Evolutionary conservation across 108 stramenopile species (phyloP).

Genomic region (Fistulifera solaris): DNA sequence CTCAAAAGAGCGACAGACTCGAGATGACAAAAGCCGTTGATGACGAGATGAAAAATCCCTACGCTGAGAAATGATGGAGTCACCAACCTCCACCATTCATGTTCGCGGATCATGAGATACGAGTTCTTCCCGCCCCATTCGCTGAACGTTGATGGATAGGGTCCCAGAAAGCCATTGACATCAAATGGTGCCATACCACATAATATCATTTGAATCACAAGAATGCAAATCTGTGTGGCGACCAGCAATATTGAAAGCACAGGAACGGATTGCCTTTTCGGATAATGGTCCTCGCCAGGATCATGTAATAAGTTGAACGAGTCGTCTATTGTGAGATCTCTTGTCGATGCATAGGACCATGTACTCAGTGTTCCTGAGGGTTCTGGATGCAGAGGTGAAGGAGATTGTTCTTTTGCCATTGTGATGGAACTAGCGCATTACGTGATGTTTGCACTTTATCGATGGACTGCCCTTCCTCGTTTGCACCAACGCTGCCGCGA

Average conservation of each 20-base stretch:
- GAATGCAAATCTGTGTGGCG: constrained; percentile 27
- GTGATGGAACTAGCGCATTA: too few species aligned
- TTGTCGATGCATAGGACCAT: too few species aligned
- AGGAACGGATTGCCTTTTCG: constrained; percentile 25
- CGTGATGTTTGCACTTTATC: too few species aligned
- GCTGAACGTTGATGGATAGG: constrained; percentile 58
- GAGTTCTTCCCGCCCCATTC: constrained; percentile 69
- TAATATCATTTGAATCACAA: constrained; percentile 53
- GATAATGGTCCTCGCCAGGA: constrained; percentile 11
- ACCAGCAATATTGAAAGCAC: constrained; percentile 15
- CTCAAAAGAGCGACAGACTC: constrained; percentile 47
- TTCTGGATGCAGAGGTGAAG: too few species aligned
- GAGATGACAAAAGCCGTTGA: constrained; percentile 43
- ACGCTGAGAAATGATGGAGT: constrained; percentile 46
- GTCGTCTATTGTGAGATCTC: too few species aligned
- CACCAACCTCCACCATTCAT: constrained; percentile 38
- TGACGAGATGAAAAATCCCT: constrained; percentile 43
- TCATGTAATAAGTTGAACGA: too few species aligned
- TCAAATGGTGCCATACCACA: constrained; percentile 52
- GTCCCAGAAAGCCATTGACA: constrained; percentile 54
- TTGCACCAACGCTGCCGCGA: too few species aligned
- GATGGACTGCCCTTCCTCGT: too few species aligned
- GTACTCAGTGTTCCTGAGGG: too few species aligned
- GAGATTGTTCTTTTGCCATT: too few species aligned
- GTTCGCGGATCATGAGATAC: constrained; percentile 29